Conservation (phyloP, 176 grass and related monocot species). For the sorghum (Sorghum bicolor) region DNA sequence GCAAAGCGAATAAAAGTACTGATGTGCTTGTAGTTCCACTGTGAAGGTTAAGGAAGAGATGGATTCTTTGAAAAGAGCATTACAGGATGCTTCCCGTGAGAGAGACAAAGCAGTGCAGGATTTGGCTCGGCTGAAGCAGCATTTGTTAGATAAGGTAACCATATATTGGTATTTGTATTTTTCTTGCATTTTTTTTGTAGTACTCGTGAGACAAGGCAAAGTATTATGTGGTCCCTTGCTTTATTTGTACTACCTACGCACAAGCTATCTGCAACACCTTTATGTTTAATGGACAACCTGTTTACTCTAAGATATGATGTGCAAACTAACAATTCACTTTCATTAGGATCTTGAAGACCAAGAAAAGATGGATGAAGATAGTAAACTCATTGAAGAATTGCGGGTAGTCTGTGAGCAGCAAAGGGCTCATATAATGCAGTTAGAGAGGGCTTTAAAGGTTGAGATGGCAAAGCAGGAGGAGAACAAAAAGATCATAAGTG, state of each 20-base stretch:
- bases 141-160: conserved; percentile 87
- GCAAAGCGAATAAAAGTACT: conserved; percentile 43
- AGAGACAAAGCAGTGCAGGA: conserved; percentile 83
- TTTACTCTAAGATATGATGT: conserved; percentile 22
- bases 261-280: background rate
- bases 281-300: conserved; percentile 18
- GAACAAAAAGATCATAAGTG: conserved; percentile 54
- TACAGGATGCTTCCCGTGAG: conserved; percentile 52
- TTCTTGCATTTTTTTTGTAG: background rate
- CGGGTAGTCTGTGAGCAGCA: conserved; percentile 63
- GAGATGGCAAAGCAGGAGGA: conserved; percentile 71
- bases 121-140: conserved; percentile 83
- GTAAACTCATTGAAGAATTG: conserved; percentile 78
- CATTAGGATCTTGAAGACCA: conserved; percentile 91
- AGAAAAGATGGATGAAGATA: conserved; percentile 92
- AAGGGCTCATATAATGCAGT: conserved; percentile 67
- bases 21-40: conserved; percentile 46
- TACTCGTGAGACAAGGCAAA: background rate
- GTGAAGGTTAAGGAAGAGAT: conserved; percentile 80
- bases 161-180: conserved; percentile 21
- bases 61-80: conserved; percentile 51
- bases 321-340: background rate
- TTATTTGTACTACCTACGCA: background rate
- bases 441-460: conserved; percentile 73
- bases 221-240: background rate